Conservation (phyloP, 352 stramenopile species). For the Phytophthora podocarpi region DNA sequence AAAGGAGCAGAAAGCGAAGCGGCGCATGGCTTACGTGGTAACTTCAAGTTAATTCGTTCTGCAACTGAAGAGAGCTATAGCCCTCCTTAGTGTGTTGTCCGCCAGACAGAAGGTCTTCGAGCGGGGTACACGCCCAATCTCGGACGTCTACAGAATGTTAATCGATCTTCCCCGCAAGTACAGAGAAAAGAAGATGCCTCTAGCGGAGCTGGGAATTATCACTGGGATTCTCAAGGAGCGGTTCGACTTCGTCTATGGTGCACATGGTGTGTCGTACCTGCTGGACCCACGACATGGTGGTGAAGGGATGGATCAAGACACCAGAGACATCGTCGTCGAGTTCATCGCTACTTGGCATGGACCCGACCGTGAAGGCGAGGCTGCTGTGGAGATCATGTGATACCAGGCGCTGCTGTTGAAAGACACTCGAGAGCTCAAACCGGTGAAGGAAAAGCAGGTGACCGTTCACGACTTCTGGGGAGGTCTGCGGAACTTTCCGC, state of each 20-base stretch:
- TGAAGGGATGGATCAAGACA: background rate
- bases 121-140: background rate
- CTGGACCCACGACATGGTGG: background rate
- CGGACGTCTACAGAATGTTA: background rate
- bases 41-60: background rate
- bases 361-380: background rate
- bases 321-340: no score
- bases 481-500: no score
- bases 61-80: background rate
- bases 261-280: background rate
- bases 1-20: background rate
- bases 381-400: background rate
- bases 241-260: background rate
- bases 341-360: background rate
- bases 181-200: background rate
- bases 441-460: no score
- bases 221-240: background rate
- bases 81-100: background rate
- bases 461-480: no score
- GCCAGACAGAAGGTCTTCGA: background rate
- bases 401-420: background rate
- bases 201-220: background rate
- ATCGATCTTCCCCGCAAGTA: background rate
- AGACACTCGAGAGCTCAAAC: no score
- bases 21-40: background rate